Conservation (phyloP, 495 filamentous ascomycete species). For the Penicillium maclennaniae region DNA sequence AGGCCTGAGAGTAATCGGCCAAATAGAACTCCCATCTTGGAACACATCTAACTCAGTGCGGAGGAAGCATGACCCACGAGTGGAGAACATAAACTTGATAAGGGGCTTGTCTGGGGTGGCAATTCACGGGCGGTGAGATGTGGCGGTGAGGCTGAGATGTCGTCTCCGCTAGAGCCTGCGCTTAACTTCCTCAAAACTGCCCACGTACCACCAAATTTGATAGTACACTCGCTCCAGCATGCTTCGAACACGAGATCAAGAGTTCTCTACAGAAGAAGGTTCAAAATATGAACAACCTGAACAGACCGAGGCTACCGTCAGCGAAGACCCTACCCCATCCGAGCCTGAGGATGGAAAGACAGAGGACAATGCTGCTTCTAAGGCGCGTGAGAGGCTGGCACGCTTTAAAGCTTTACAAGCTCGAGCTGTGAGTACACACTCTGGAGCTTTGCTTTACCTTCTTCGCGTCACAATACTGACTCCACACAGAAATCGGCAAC, state of each 20-base stretch:
- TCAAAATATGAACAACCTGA: slow-evolving; percentile 7
- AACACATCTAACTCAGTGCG: slow-evolving; percentile 2
- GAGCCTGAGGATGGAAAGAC: slow-evolving; percentile 15
- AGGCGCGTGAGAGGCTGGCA: slow-evolving; percentile 33
- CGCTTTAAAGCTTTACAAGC: slow-evolving; percentile 81
- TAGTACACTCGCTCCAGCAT: slow-evolving; percentile 1
- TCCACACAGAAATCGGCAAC: slow-evolving; percentile 60
- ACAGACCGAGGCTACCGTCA: slow-evolving; percentile 5
- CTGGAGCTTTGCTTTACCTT: not conserved
- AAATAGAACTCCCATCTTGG: slow-evolving; percentile 10
- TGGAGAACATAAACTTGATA: slow-evolving; percentile 28
- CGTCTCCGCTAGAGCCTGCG: slow-evolving; percentile 19
- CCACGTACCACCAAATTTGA: not conserved
- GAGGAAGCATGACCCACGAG: slow-evolving; percentile 15
- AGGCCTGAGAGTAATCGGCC: not conserved
- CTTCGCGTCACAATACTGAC: slow-evolving; percentile 15
- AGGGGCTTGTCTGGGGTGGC: slow-evolving; percentile 19
- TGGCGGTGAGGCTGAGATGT: slow-evolving; percentile 14
- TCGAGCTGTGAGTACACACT: slow-evolving; percentile 53
- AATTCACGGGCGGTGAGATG: slow-evolving; percentile 16
- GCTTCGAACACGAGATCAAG: slow-evolving; percentile 14
- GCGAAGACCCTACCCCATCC: slow-evolving; percentile 3
- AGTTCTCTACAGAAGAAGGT: slow-evolving; percentile 11
- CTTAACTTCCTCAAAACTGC: not conserved
- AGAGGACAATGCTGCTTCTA: slow-evolving; percentile 29